Percentiles rank a stretch among this genome's conserved stretches.
Evolutionary conservation across 2,329 filamentous ascomycete species (phyloP).

Genomic region (Myriosclerotinia curreyana): DNA sequence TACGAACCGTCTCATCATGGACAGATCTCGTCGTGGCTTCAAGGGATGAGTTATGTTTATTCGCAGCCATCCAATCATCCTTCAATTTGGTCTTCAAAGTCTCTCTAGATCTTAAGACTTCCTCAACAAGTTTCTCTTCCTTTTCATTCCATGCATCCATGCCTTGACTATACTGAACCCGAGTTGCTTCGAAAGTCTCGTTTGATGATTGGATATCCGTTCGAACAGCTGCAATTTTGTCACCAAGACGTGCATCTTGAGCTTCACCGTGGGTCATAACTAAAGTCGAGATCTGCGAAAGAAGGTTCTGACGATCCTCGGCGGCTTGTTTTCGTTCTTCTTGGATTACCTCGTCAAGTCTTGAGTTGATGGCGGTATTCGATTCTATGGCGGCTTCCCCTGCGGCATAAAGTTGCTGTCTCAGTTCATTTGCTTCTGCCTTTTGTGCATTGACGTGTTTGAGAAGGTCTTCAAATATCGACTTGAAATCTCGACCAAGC

Average conservation of each 20-base stretch:
- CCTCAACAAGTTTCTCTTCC: slow-evolving; percentile 66
- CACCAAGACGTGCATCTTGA: slow-evolving; percentile 68
- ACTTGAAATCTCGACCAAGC: slow-evolving; percentile 82
- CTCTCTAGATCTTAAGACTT: slow-evolving; percentile 71
- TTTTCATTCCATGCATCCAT: slow-evolving; percentile 73
- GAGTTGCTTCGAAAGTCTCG: slow-evolving; percentile 60
- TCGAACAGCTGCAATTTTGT: slow-evolving; percentile 60
- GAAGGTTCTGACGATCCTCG: slow-evolving; percentile 68
- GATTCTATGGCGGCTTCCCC: slow-evolving; percentile 65
- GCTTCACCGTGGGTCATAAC: slow-evolving; percentile 70
- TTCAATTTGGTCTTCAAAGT: slow-evolving; percentile 77
- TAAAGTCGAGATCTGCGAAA: slow-evolving; percentile 74
- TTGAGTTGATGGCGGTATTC: slow-evolving; percentile 62
- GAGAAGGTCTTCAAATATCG: slow-evolving; percentile 76
- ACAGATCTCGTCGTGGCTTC: slow-evolving; percentile 81
- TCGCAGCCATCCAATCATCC: slow-evolving; percentile 77
- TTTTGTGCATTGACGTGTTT: slow-evolving; percentile 74
- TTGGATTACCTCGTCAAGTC: slow-evolving; percentile 66
- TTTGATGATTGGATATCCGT: slow-evolving; percentile 64
- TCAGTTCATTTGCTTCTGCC: slow-evolving; percentile 69
- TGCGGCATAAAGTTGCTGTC: slow-evolving; percentile 68
- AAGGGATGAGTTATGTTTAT: slow-evolving; percentile 78
- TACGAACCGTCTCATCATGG: slow-evolving; percentile 83
- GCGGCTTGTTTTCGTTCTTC: slow-evolving; percentile 73
- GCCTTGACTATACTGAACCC: slow-evolving; percentile 62